A percentile compares a stretch with the other conserved stretches of the same genome.
Conservation (phyloP, 768 basidiomycete genomes). For the Lentinula raphanica region DNA sequence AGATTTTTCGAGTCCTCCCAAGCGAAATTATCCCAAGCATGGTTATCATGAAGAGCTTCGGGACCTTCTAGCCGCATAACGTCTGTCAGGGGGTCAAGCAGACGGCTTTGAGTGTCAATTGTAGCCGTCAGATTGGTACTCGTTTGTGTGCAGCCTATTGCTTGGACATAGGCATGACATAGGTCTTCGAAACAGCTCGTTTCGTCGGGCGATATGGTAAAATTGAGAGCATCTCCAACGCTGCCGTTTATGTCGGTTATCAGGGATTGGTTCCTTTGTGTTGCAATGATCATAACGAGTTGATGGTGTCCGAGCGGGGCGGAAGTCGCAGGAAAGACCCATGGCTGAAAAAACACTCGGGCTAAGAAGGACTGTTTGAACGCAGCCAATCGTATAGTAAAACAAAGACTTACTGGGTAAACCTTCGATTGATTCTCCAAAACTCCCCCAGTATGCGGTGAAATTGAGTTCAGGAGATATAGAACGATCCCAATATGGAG, state of each 20-base stretch:
- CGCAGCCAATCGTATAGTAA: neutral
- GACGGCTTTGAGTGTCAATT: conserved; percentile 7
- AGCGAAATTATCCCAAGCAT: conserved; percentile 9
- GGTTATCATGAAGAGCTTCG: conserved; percentile 8
- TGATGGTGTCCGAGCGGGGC: neutral
- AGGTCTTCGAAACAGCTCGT: neutral
- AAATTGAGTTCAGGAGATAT: conserved; percentile 6
- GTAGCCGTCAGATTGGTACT: conserved; percentile 7
- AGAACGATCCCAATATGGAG: neutral
- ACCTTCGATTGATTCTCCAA: neutral
- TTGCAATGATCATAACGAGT: conserved; percentile 9
- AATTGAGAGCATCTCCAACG: conserved; percentile 2
- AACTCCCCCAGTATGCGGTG: conserved; percentile 2
- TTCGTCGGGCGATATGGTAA: conserved; percentile 1
- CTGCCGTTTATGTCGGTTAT: conserved; percentile 5
- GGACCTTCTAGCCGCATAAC: neutral
- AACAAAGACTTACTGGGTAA: neutral
- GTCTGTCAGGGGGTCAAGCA: conserved; percentile 7
- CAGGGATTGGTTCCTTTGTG: neutral
- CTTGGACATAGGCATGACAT: conserved; percentile 8
- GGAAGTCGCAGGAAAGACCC: neutral
- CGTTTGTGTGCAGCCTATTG: conserved; percentile 7
- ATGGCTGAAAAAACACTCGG: neutral
- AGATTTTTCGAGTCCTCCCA: neutral
- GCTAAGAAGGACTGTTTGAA: neutral